Evolutionary conservation across 1,284 basidiomycete species (phyloP).

Genomic region (Cryptococcus floricola): DNA sequence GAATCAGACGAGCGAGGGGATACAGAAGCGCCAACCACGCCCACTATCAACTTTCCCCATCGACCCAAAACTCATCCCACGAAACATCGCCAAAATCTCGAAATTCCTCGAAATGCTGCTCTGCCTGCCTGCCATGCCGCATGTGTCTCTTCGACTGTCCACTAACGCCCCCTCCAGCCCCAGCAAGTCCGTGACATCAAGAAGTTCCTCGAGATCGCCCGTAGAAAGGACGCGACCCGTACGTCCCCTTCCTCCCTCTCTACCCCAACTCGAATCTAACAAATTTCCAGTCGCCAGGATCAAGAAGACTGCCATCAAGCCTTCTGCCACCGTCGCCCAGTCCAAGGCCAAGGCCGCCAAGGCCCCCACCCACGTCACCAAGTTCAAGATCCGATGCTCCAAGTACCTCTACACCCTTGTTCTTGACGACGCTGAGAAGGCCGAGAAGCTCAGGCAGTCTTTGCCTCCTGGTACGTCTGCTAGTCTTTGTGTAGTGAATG

Average conservation of each 20-base stretch:
- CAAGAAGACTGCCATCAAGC: conserved; percentile 75
- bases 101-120: too few species aligned
- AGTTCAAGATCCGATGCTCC: conserved; percentile 99
- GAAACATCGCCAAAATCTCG: neutral
- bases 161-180: conserved; percentile 58
- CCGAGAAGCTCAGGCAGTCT: conserved; percentile 94
- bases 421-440: conserved; percentile 95
- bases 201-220: conserved; percentile 94
- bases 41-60: neutral
- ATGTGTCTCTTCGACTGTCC: neutral
- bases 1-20: too few species aligned
- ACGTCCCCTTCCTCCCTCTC: conserved; percentile 21
- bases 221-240: conserved; percentile 63
- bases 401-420: conserved; percentile 97
- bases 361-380: conserved; percentile 75
- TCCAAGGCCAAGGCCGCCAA: conserved; percentile 50
- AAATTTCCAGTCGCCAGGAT: conserved; percentile 75
- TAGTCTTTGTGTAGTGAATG: too few species aligned
- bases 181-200: conserved; percentile 99
- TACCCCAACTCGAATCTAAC: neutral
- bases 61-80: neutral
- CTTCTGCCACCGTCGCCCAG: conserved; percentile 32
- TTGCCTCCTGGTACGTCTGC: conserved; percentile 84
- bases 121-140: neutral
- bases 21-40: neutral